Conservation (phyloP, 2,329 filamentous ascomycete species). For the Colletotrichum tamarilloi region DNA sequence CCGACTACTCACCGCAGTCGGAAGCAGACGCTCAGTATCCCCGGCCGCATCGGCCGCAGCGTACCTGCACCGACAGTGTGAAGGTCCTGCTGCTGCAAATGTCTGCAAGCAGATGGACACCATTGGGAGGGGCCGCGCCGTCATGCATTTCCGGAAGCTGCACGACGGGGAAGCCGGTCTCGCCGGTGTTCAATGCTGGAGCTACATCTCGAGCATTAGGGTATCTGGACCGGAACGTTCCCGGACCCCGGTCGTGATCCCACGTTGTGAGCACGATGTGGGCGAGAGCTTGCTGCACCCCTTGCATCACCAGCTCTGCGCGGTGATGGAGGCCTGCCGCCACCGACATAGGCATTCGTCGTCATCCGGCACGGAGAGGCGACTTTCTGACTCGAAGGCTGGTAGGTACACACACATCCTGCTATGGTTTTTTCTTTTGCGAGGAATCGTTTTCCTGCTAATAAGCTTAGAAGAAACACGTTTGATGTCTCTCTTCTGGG, state of each 20-base stretch:
- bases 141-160: conserved; percentile 3
- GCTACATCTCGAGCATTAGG: background rate
- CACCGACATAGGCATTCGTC: background rate
- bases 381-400: background rate
- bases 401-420: background rate
- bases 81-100: background rate
- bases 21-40: background rate
- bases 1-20: background rate
- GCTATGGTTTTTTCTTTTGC: background rate
- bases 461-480: conserved; percentile 1
- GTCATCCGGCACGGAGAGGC: background rate
- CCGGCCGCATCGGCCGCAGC: background rate
- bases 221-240: background rate
- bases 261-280: background rate
- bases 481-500: background rate
- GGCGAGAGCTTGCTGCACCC: background rate
- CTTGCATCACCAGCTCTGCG: conserved; percentile 17
- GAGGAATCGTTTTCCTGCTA: background rate
- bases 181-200: conserved; percentile 1
- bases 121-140: background rate
- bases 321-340: background rate
- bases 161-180: background rate
- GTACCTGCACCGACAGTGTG: background rate
- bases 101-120: background rate
- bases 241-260: background rate